Percentiles rank a stretch among this genome's conserved stretches.
These are phyloP conservation scores for Theileria sp. DNA, from an alignment of 169 alveolate species.

Conservation along the genomic window DNA sequence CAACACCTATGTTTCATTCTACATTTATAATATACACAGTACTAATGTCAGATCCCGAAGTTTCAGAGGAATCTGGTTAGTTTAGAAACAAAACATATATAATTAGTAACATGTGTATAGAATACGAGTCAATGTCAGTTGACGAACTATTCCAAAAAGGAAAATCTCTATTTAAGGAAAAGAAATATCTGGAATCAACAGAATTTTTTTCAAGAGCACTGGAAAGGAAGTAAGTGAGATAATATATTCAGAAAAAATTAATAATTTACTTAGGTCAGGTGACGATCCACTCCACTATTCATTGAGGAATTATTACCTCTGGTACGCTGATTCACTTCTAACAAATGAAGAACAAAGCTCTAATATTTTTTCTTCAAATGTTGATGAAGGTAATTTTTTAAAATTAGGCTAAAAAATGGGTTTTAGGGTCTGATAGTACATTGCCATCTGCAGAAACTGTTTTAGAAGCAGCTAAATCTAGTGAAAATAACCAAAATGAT, in stretches of 20 bases:
- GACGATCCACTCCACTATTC: slow-evolving; percentile 37
- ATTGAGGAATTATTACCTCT: slow-evolving; percentile 60
- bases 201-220: slow-evolving; percentile 60
- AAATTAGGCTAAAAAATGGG: neutral
- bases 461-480: slow-evolving; percentile 24
- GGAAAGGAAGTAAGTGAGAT: slow-evolving; percentile 44
- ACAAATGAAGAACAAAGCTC: slow-evolving; percentile 66
- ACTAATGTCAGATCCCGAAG: slow-evolving; percentile 24
- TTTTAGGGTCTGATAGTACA: slow-evolving; percentile 27
- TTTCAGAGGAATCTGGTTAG: slow-evolving; percentile 21
- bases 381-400: slow-evolving; percentile 27
- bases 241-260: neutral
- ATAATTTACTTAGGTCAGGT: slow-evolving; percentile 17
- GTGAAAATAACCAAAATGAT: slow-evolving; percentile 33
- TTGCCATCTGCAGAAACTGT: slow-evolving; percentile 51
- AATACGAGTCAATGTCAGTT: slow-evolving; percentile 37
- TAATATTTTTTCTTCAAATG: slow-evolving; percentile 28
- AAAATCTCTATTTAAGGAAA: slow-evolving; percentile 37
- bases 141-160: slow-evolving; percentile 56
- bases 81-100: neutral
- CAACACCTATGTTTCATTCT: neutral
- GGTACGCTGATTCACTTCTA: slow-evolving; percentile 66
- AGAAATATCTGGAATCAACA: slow-evolving; percentile 55
- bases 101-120: slow-evolving; percentile 17
- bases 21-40: neutral